A percentile compares a stretch with the other conserved stretches of the same genome.
Evolutionary conservation across 352 stramenopile genomes (phyloP).

Genomic region (Pythium guiyangense): DNA sequence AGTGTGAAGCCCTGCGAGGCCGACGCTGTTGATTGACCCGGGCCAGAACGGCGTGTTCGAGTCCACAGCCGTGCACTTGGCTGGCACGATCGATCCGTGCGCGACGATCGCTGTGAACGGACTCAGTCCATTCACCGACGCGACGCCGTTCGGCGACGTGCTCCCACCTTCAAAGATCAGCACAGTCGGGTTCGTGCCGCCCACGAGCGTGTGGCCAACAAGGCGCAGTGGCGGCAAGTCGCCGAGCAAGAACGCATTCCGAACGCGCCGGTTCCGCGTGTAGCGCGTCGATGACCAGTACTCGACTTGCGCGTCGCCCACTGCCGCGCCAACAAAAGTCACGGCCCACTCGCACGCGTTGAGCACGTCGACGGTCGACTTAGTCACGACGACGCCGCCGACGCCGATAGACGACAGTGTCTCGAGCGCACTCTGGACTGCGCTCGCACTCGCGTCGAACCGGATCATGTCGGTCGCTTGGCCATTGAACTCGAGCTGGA

Average conservation of each 20-base stretch:
- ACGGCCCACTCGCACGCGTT: conserved; percentile 44
- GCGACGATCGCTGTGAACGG: conserved; percentile 54
- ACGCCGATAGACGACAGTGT: conserved; percentile 41
- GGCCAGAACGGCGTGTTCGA: conserved; percentile 52
- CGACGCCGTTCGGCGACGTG: conserved; percentile 23
- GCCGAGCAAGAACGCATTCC: conserved; percentile 45
- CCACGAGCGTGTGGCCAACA: conserved; percentile 23
- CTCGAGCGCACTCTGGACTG: conserved; percentile 61
- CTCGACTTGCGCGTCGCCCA: conserved; percentile 43
- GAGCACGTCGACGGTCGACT: conserved; percentile 22
- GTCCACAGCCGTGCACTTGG: conserved; percentile 65
- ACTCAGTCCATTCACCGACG: conserved; percentile 37
- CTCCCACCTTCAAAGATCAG: conserved; percentile 28
- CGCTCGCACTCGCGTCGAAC: conserved; percentile 54
- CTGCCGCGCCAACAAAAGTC: conserved; percentile 45
- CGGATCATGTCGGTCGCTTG: conserved; percentile 54
- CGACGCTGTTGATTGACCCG: conserved; percentile 49
- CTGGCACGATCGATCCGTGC: conserved; percentile 51
- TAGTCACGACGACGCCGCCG: conserved; percentile 37
- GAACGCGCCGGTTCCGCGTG: conserved; percentile 33
- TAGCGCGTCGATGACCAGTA: conserved; percentile 70
- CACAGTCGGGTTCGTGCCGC: conserved; percentile 23
- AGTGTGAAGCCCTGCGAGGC: conserved; percentile 51
- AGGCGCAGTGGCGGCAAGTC: conserved; percentile 34
- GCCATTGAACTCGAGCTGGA: conserved; percentile 68